phyloP scores from a whole-genome alignment of 306 rosid species.

The Sindora glabra region DNA sequence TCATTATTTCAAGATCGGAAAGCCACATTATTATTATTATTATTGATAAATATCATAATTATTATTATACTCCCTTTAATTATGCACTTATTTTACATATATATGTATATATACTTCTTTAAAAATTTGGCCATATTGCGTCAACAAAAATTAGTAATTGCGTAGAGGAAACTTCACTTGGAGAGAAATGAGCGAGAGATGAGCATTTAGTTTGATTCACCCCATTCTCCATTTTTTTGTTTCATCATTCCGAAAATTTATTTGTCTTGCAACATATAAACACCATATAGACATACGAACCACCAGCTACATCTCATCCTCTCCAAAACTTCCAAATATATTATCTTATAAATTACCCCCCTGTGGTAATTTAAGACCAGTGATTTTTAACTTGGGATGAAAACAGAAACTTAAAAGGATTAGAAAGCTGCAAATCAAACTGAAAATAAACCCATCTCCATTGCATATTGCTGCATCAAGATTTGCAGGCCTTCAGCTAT shows the following conservation, averaged over 20 bases:
- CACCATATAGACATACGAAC: slow-evolving; percentile 43
- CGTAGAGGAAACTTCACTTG: no score
- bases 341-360: slow-evolving; percentile 30
- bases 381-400: slow-evolving; percentile 25
- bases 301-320: slow-evolving; percentile 31
- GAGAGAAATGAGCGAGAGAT: slow-evolving; percentile 17
- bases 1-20: no score
- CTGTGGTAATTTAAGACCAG: slow-evolving; percentile 26
- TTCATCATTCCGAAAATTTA: slow-evolving; percentile 7
- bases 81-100: no score
- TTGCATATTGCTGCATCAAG: slow-evolving; percentile 30
- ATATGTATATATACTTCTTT: no score
- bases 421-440: no score
- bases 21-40: no score
- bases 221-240: neutral
- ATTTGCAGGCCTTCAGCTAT: neutral
- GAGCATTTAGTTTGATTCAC: neutral
- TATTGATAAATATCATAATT: no score
- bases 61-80: no score
- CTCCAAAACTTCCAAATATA: slow-evolving; percentile 31
- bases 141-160: no score
- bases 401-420: neutral
- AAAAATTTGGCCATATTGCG: no score
- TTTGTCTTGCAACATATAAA: slow-evolving; percentile 52
- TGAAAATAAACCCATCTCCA: slow-evolving; percentile 31